Evolutionary conservation across 129 eudicot species (phyloP).

Genomic region (Artemisia tridentata): DNA sequence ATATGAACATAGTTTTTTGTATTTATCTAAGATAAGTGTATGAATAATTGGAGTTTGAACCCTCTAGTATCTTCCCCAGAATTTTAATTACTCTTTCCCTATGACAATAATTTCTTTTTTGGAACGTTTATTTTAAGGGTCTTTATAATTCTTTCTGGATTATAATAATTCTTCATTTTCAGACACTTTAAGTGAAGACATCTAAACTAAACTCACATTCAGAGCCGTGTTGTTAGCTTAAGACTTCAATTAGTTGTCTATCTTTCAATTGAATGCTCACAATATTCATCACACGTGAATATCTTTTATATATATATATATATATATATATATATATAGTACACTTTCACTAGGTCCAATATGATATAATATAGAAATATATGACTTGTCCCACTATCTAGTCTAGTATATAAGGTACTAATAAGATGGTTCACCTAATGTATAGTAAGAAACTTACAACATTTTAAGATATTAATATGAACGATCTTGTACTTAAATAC

Average conservation of each 20-base stretch:
- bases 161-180: no score
- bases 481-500: slow-evolving; percentile 34
- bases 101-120: slow-evolving; percentile 1
- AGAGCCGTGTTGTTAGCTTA: no score
- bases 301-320: background rate
- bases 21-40: slow-evolving; percentile 24
- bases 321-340: background rate
- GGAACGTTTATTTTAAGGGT: no score
- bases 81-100: slow-evolving; percentile 26
- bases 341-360: background rate
- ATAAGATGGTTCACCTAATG: slow-evolving; percentile 44
- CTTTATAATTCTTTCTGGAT: no score
- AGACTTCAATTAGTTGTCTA: no score
- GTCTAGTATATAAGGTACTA: slow-evolving; percentile 34
- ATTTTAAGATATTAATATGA: slow-evolving; percentile 17
- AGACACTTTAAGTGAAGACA: no score
- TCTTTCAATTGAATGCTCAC: no score
- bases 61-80: slow-evolving; percentile 40
- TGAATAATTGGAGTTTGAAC: slow-evolving; percentile 53
- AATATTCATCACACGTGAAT: background rate
- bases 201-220: no score
- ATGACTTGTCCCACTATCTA: slow-evolving; percentile 23
- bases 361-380: background rate
- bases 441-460: slow-evolving; percentile 11
- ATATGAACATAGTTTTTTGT: slow-evolving; percentile 29